These are phyloP conservation scores for Kluyveromyces dobzhanskii DNA, from an alignment of 805 yeast species.

Conservation along the genomic window DNA sequence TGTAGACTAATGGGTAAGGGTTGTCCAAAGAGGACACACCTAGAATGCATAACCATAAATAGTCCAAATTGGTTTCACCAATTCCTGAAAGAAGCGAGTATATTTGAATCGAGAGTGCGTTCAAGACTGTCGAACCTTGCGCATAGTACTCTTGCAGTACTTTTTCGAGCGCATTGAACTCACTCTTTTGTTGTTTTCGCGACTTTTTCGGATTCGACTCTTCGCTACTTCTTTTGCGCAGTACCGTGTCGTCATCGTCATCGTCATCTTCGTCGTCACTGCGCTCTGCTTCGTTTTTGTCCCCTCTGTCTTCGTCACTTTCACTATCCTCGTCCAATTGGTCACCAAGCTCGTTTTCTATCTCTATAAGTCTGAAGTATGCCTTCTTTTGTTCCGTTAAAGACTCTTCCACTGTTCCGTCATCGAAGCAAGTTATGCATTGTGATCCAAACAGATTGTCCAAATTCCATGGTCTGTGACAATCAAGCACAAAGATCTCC, in stretches of 20 bases:
- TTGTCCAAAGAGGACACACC: constrained; percentile 80
- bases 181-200: constrained; percentile 34
- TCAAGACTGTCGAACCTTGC: constrained; percentile 70
- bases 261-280: constrained; percentile 28
- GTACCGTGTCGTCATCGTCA: constrained; percentile 16
- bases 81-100: constrained; percentile 73
- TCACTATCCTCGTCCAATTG: constrained; percentile 33
- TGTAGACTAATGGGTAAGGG: constrained; percentile 67
- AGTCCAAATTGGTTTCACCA: constrained; percentile 66
- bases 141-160: constrained; percentile 67
- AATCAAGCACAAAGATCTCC: constrained; percentile 75
- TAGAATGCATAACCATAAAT: constrained; percentile 79
- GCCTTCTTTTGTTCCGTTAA: constrained; percentile 52
- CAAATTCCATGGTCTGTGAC: constrained; percentile 94
- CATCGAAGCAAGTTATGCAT: constrained; percentile 75
- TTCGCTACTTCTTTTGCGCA: constrained; percentile 21
- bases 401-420: constrained; percentile 62
- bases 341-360: constrained; percentile 32
- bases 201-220: constrained; percentile 20
- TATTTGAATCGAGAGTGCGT: constrained; percentile 69
- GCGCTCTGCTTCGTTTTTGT: constrained; percentile 22
- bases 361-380: constrained; percentile 42
- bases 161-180: constrained; percentile 41
- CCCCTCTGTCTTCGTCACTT: constrained; percentile 28
- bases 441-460: constrained; percentile 85